Conservation (phyloP, 805 yeast genomes). For the Kodamaea leandrae region DNA sequence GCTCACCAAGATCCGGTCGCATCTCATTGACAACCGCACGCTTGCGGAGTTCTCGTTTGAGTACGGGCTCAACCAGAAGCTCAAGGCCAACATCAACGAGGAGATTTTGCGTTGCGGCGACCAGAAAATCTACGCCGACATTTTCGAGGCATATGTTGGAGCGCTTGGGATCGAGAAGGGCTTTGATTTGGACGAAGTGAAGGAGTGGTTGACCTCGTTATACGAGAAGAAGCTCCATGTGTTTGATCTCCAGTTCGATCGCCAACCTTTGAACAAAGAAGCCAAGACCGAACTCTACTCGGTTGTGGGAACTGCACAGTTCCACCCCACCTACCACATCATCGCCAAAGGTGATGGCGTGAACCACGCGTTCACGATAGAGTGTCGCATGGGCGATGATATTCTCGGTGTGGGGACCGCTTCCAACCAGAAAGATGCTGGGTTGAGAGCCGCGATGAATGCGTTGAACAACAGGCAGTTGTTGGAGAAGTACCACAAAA, state of each 20-base stretch:
- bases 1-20: slow-evolving; percentile 66
- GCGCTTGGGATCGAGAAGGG: slow-evolving; percentile 65
- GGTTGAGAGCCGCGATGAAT: slow-evolving; percentile 78
- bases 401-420: slow-evolving; percentile 73
- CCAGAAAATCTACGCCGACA: slow-evolving; percentile 79
- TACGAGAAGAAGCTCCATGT: slow-evolving; percentile 44
- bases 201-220: slow-evolving; percentile 54
- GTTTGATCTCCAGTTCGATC: slow-evolving; percentile 31
- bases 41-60: slow-evolving; percentile 65
- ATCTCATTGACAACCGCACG: slow-evolving; percentile 68
- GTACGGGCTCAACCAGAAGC: slow-evolving; percentile 62
- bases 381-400: slow-evolving; percentile 63
- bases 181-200: slow-evolving; percentile 46
- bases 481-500: slow-evolving; percentile 61
- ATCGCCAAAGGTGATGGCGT: slow-evolving; percentile 46
- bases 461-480: slow-evolving; percentile 60
- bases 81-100: slow-evolving; percentile 51
- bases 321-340: slow-evolving; percentile 58
- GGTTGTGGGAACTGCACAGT: slow-evolving; percentile 70
- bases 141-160: slow-evolving; percentile 92
- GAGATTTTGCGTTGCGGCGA: slow-evolving; percentile 48
- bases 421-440: slow-evolving; percentile 69
- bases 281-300: slow-evolving; percentile 81
- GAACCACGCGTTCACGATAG: slow-evolving; percentile 55
- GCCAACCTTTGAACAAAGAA: slow-evolving; percentile 48